Conservation (phyloP, 371 early-diverging fungal genomes). For the Dinochytrium kinnereticum region DNA sequence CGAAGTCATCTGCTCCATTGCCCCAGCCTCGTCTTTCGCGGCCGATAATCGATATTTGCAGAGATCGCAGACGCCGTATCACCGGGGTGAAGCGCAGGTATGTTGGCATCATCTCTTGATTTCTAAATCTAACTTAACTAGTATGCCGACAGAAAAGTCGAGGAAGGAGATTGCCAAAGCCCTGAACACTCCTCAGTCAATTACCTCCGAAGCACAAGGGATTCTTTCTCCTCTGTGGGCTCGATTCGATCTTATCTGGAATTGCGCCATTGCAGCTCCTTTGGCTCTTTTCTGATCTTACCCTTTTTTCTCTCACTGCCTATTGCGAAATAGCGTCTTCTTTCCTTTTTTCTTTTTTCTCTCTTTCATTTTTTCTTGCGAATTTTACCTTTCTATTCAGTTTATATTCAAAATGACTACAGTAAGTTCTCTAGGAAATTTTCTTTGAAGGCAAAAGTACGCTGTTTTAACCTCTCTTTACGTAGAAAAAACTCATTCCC, state of each 20-base stretch:
- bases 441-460: background rate
- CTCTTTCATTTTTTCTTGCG: background rate
- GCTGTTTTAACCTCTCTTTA: background rate
- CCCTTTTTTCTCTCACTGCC: background rate
- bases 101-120: background rate
- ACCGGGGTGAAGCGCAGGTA: slow-evolving; percentile 33
- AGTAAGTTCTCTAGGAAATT: background rate
- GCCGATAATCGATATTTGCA: slow-evolving; percentile 39
- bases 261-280: slow-evolving; percentile 6
- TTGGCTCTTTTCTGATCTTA: background rate
- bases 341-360: background rate
- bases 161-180: slow-evolving; percentile 33
- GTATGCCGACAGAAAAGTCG: background rate
- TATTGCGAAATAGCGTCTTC: slow-evolving; percentile 6
- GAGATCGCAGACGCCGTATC: slow-evolving; percentile 47
- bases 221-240: slow-evolving; percentile 34
- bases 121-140: background rate
- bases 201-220: slow-evolving; percentile 6
- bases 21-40: slow-evolving; percentile 2
- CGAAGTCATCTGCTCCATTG: background rate
- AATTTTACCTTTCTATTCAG: slow-evolving; percentile 1
- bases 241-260: slow-evolving; percentile 32
- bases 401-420: slow-evolving; percentile 5
- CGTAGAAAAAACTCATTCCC: slow-evolving; percentile 53
- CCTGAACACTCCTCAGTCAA: slow-evolving; percentile 22